These are phyloP conservation scores for Fusarium lateritium DNA, from an alignment of 2,329 filamentous ascomycete species.

Conservation along the genomic window DNA sequence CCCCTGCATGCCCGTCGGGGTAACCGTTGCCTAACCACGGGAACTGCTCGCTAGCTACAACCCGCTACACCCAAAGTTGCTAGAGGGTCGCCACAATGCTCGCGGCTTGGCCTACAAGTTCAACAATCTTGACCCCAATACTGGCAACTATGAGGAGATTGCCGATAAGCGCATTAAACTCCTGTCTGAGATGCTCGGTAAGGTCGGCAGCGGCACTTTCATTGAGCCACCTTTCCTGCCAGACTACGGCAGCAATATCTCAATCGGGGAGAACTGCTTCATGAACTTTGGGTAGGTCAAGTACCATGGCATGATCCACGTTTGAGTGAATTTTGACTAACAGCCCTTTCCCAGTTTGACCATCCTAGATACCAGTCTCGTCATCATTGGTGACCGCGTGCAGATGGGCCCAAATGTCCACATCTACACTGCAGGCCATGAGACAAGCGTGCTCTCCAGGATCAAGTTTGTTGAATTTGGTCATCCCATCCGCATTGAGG, in stretches of 20 bases:
- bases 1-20: fast-evolving
- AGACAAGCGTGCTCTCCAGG: constrained; percentile 70
- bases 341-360: constrained; percentile 58
- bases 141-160: constrained; percentile 27
- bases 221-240: constrained; percentile 74
- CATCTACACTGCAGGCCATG: constrained; percentile 80
- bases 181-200: constrained; percentile 37
- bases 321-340: neutral
- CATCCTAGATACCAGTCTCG: constrained; percentile 80
- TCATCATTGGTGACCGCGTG: constrained; percentile 78
- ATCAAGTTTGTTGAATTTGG: constrained; percentile 65
- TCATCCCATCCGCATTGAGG: constrained; percentile 62
- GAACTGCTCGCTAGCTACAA: constrained; percentile 37
- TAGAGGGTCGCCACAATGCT: constrained; percentile 44
- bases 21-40: neutral
- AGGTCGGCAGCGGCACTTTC: constrained; percentile 58
- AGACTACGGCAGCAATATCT: constrained; percentile 77
- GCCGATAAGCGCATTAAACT: constrained; percentile 19
- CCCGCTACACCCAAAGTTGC: constrained; percentile 27
- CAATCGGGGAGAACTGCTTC: constrained; percentile 74
- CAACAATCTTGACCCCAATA: constrained; percentile 46
- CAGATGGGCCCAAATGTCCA: constrained; percentile 80
- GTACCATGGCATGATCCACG: no score
- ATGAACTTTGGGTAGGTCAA: constrained; percentile 62
- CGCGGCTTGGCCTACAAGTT: constrained; percentile 41